Percentiles rank a stretch among this genome's conserved stretches.
These are phyloP conservation scores for Ambrosia artemisiifolia DNA, from an alignment of 129 eudicot species.

Conservation along the genomic window DNA sequence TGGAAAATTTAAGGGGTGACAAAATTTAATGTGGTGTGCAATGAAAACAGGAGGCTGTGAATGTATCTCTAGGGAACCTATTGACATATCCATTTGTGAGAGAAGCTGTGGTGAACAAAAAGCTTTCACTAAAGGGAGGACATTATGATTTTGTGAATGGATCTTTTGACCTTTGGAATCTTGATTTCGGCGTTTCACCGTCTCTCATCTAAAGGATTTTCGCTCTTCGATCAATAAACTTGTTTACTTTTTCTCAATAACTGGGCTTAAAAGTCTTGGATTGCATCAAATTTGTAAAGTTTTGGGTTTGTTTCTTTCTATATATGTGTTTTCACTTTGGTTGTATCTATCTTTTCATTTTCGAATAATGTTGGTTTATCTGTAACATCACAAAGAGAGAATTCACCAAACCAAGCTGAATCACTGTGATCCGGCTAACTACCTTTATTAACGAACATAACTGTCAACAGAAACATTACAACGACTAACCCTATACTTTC, in stretches of 20 bases:
- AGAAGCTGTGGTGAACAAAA: constrained; percentile 60
- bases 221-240: neutral
- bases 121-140: constrained; percentile 65
- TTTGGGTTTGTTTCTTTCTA: constrained; percentile 28
- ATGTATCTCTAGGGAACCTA: constrained; percentile 79
- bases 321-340: constrained; percentile 21
- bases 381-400: no score
- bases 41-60: constrained; percentile 79
- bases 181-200: constrained; percentile 56
- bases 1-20: neutral
- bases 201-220: constrained; percentile 32
- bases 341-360: constrained; percentile 13
- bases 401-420: no score
- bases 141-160: constrained; percentile 91
- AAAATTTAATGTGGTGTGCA: neutral
- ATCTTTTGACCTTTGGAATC: constrained; percentile 73
- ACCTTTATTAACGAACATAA: no score
- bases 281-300: constrained; percentile 20
- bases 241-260: constrained; percentile 30
- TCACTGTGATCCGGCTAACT: no score
- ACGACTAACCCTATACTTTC: no score
- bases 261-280: constrained; percentile 20
- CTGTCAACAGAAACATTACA: no score
- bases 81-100: constrained; percentile 88
- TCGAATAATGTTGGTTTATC: constrained; percentile 21